Base-by-base conservation (phyloP, 495 filamentous ascomycete genomes). In the Penicillium macrosclerotiorum region DNA sequence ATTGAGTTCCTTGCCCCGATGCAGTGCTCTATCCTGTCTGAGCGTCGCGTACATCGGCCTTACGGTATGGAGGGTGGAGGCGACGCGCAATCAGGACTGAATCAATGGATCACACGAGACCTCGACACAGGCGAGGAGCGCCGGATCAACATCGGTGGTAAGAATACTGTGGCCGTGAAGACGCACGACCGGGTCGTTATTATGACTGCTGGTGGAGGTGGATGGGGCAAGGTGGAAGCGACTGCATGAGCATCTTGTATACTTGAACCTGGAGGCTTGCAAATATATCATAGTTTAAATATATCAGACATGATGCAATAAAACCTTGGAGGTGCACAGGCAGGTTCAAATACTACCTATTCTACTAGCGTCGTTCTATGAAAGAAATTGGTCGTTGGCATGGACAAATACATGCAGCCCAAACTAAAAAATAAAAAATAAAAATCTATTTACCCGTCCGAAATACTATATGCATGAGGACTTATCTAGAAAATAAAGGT, bases 1-100 rank as follows among this genome's bases (percentile, higher is more conserved):
- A 95, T 98, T 42, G 93, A 98, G 68, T 96, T 98, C 70, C 77
- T 91, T 14, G 83, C 90, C 17, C 86, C 89, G 0, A 79, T 96
- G 48, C 87, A 96, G 59, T 88, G 88, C 12, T 90, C 85, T 5
- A 96, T 98, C 47, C 65, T 98, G 29, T 88, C 83, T 41, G 93
- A 98, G 70, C 70, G 93, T 19, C 72, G 93, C 12, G 89, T 96
- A 0, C 90, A 90, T 56, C 77, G 80, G 19, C 93, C 93, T 6
- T 98, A 96, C 57, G 93, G 93, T 0, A 73, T 96, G 38, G 83
- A 79, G 16, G 92, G 92, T n/a, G 92, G 93, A 0, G 85, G 84
- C 54, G 83, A 91, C 51, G 92, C 82, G 0, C 64, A 80, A 60
- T 81, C 84, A 27, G 93, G 92, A 0, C 54, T 91, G 47, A 98